Percentiles rank a stretch among this genome's conserved stretches.
These are phyloP conservation scores for Nelumbo lutea DNA, from an alignment of 164 flowering plant genomes.

Conservation along the genomic window DNA sequence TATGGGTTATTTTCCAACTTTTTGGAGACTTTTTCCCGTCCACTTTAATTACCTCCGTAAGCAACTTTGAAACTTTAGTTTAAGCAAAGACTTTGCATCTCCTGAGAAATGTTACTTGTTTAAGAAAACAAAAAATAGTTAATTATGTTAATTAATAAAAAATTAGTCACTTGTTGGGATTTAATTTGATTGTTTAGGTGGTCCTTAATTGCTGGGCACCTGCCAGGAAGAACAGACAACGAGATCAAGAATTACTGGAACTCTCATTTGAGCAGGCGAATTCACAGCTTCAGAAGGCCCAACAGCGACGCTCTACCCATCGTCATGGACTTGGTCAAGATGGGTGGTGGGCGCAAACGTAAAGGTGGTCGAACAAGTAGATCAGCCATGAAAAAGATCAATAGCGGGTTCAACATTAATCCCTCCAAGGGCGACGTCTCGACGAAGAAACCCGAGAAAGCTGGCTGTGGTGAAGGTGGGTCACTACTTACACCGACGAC, in stretches of 20 bases:
- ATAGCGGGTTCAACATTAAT: neutral
- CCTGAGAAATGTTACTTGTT: no score
- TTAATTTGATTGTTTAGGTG: constrained; percentile 41
- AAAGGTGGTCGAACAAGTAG: constrained; percentile 32
- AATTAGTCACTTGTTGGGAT: neutral
- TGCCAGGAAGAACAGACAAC: constrained; percentile 91
- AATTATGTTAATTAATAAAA: no score
- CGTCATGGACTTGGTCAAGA: constrained; percentile 14
- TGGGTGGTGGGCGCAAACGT: constrained; percentile 16
- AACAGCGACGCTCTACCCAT: constrained; percentile 9
- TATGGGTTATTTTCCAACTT: neutral
- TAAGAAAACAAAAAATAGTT: no score
- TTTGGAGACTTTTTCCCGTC: neutral
- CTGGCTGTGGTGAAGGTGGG: constrained; percentile 3
- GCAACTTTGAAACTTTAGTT: no score
- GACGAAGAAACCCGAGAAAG: constrained; percentile 3
- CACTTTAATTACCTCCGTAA: no score
- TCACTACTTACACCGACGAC: constrained; percentile 4
- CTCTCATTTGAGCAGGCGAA: constrained; percentile 67
- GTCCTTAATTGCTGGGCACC: constrained; percentile 72
- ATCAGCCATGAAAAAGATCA: constrained; percentile 31
- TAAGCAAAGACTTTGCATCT: no score
- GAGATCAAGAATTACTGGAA: constrained; percentile 94
- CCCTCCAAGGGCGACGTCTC: neutral
- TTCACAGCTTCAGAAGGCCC: constrained; percentile 42